A percentile compares a stretch with the other conserved stretches of the same genome.
phyloP scores from a whole-genome alignment of 768 basidiomycete species.

The Multifurca ochricompacta region DNA sequence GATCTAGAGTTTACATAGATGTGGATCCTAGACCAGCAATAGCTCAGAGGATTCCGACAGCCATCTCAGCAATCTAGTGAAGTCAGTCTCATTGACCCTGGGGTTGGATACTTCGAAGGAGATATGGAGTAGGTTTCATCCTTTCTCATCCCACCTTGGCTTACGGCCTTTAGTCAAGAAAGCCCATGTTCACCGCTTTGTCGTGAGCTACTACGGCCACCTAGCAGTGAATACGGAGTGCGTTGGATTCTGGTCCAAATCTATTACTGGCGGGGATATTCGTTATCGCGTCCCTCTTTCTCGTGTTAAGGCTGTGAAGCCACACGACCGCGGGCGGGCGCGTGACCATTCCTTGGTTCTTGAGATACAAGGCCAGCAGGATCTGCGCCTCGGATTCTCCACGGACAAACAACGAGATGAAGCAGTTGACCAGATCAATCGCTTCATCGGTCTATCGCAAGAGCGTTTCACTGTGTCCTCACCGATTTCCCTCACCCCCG shows the following conservation, averaged over 20 bases:
- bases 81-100: slow-evolving; percentile 2
- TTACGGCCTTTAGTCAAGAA: slow-evolving; percentile 9
- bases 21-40: neutral
- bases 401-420: slow-evolving; percentile 11
- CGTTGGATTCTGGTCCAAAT: slow-evolving; percentile 20
- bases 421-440: slow-evolving; percentile 8
- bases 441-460: slow-evolving; percentile 1
- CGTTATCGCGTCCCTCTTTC: slow-evolving; percentile 17
- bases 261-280: slow-evolving; percentile 11
- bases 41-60: neutral
- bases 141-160: neutral
- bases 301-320: slow-evolving; percentile 7
- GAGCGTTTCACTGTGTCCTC: neutral
- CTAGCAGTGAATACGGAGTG: slow-evolving; percentile 13
- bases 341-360: slow-evolving; percentile 9
- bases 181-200: slow-evolving; percentile 11
- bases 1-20: slow-evolving; percentile 13
- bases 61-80: slow-evolving; percentile 7
- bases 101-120: slow-evolving; percentile 15
- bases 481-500: neutral
- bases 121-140: slow-evolving; percentile 13
- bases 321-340: neutral
- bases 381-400: slow-evolving; percentile 13
- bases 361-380: slow-evolving; percentile 10
- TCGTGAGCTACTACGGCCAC: slow-evolving; percentile 10